A percentile compares a stretch with the other conserved stretches of the same genome.
Evolutionary conservation across 305 asterid genomes (phyloP).

Genomic region (Solanum hybrid): DNA sequence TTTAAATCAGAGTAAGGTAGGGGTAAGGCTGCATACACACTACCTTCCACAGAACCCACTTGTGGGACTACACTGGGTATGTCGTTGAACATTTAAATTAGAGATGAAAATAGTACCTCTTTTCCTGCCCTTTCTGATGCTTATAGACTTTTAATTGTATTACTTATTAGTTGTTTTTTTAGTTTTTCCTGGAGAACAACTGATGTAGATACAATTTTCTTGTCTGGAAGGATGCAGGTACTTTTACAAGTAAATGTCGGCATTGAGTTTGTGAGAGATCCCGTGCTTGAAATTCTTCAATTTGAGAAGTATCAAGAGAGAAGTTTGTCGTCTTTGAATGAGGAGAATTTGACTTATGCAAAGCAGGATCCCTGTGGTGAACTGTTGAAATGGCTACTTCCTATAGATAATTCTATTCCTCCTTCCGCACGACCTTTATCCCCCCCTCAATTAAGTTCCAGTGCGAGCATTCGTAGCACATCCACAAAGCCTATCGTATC

Average conservation of each 20-base stretch:
- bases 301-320: conserved; percentile 71
- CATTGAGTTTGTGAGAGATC: conserved; percentile 62
- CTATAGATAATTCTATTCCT: conserved; percentile 74
- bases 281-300: conserved; percentile 91
- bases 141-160: conserved; percentile 4
- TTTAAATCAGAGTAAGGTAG: not conserved
- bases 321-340: conserved; percentile 33
- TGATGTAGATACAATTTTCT: conserved; percentile 48
- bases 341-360: conserved; percentile 23
- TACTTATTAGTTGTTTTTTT: not conserved
- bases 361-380: conserved; percentile 74
- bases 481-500: conserved; percentile 50
- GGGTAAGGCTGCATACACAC: not conserved
- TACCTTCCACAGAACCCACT: not conserved
- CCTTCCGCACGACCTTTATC: conserved; percentile 62
- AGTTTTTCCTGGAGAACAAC: conserved; percentile 13
- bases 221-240: conserved; percentile 99
- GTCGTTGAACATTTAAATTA: not conserved
- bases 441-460: conserved; percentile 61
- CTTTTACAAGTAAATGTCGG: conserved; percentile 89
- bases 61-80: not conserved
- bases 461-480: conserved; percentile 61
- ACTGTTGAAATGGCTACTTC: conserved; percentile 88
- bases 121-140: not conserved
- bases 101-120: not conserved